Evolutionary conservation across 1,284 basidiomycete species (phyloP), one percentile per base, ranked within the genome.

Genomic region (Cryptococcus sp.): DNA sequence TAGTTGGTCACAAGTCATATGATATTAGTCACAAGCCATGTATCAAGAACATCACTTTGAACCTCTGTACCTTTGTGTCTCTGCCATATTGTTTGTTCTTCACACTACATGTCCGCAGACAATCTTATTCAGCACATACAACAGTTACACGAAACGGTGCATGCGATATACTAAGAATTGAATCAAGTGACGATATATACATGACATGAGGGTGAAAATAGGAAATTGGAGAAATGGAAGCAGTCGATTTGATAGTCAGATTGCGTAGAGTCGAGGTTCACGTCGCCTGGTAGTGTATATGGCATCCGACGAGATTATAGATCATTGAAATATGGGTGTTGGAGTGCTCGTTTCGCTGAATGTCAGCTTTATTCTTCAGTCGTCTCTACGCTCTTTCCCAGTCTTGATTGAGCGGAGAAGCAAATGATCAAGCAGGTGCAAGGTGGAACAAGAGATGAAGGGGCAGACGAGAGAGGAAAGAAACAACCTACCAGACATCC

Each of bases 331-430:
- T 91, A 96, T 1, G 87, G 84, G 69, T 92, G 90, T 47, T 79
- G 72, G 31, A 94, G 79, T 5, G 90, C 86, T 52, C 88, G 85
- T 79, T 93, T 94, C 42, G 91, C 90, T 87, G 56, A 2, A 52
- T 19, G 46, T 55, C 48, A 57, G 50, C 21, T 48, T 24, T 25
- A 28, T 28, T n/a, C n/a, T n/a, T n/a, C n/a, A n/a, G n/a, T n/a
- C n/a, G n/a, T n/a, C n/a, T n/a, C n/a, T n/a, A n/a, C n/a, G n/a
- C n/a, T n/a, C n/a, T n/a, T n/a, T n/a, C n/a, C n/a, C n/a, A n/a
- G n/a, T n/a, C n/a, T n/a, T n/a, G n/a, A n/a, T n/a, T n/a, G n/a
- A n/a, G n/a, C n/a, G n/a, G n/a, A n/a, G n/a, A n/a, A n/a, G n/a
- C n/a, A n/a, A 28, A 28, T 4, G 11, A 28, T 28, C 11, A 28